Base-by-base conservation (phyloP, 768 basidiomycete genomes). In the Myochromella boudieri region DNA sequence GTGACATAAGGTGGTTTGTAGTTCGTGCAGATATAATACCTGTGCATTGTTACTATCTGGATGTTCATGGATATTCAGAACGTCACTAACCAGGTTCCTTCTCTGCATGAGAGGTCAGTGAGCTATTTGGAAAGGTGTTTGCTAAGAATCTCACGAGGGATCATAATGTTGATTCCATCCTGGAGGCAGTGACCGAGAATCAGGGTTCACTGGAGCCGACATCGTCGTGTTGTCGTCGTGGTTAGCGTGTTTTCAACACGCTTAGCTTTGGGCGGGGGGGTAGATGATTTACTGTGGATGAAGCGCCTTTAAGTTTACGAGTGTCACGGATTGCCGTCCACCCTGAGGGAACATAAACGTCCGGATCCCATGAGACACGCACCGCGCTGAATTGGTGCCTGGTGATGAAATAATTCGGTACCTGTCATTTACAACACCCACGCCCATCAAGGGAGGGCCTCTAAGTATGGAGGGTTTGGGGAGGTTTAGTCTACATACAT, bases 111-210 rank as follows among this genome's bases (percentile, higher is more conserved):
- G 12, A 36, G 14, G 26, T 18, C 42, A 17, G 29, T 28, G 2
- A 42, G 37, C 38, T 14, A n/a, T 15, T 24, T 25, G 9, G 3
- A 3, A 25, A 11, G 15, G 15, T 44, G 18, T 9, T 27, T 40
- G 22, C 11, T 10, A 44, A n/a, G 18, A 33, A 32, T 39, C 57
- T 50, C 36, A 59, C 57, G 41, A 44, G 17, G 46, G 24, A 51
- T 59, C 55, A 37, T 54, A 56, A 40, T 56, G 52, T 22, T 56
- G 47, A 26, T 45, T 49, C 57, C 55, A 59, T 11, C 57, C 57
- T 21, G 44, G 15, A 15, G 57, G 57, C 26, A 59, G 39, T 4
- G 55, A 52, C 22, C 54, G 41, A 17, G 33, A 32, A 56, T 59
- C 55, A 15, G 55, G 55, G 44, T 59, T 54, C 15, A 52, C 44